Conservation (phyloP, 257 asterid genomes). For the Rubia yunnanensis region DNA sequence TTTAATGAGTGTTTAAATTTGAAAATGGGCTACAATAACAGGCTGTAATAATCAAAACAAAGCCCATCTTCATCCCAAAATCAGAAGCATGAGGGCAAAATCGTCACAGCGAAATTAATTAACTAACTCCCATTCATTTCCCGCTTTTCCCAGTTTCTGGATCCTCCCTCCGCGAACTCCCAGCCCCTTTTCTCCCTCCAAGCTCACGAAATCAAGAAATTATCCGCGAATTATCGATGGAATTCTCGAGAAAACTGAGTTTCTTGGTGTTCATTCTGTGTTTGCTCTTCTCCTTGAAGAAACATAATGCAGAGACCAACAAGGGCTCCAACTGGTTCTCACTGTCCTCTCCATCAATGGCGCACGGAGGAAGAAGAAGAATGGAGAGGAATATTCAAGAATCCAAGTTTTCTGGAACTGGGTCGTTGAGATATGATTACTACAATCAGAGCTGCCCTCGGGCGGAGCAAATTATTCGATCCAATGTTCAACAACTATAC, state of each 20-base stretch:
- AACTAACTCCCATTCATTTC: conserved; percentile 24
- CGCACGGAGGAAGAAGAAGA: neutral
- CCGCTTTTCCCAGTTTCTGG: conserved; percentile 22
- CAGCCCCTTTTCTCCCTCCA: neutral
- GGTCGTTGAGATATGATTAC: conserved; percentile 40
- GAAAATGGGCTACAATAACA: too few relatives aligned
- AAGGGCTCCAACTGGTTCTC: conserved; percentile 17
- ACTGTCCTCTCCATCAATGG: neutral
- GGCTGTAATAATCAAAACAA: too few relatives aligned
- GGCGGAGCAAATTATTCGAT: conserved; percentile 45
- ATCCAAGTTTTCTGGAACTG: neutral
- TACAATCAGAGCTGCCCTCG: conserved; percentile 45
- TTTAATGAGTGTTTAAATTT: too few relatives aligned
- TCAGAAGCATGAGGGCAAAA: conserved; percentile 6
- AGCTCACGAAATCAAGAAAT: neutral
- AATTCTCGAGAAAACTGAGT: conserved; percentile 34
- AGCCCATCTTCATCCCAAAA: too few relatives aligned
- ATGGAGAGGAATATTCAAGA: conserved; percentile 10
- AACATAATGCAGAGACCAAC: conserved; percentile 32
- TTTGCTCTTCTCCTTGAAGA: conserved; percentile 38
- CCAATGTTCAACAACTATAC: conserved; percentile 30
- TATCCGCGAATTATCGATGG: conserved; percentile 22
- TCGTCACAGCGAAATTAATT: neutral
- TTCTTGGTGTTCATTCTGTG: conserved; percentile 40
- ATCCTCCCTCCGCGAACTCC: neutral